Evolutionary conservation across 257 asterid genomes (phyloP).

Genomic region (Solanum acaule): DNA sequence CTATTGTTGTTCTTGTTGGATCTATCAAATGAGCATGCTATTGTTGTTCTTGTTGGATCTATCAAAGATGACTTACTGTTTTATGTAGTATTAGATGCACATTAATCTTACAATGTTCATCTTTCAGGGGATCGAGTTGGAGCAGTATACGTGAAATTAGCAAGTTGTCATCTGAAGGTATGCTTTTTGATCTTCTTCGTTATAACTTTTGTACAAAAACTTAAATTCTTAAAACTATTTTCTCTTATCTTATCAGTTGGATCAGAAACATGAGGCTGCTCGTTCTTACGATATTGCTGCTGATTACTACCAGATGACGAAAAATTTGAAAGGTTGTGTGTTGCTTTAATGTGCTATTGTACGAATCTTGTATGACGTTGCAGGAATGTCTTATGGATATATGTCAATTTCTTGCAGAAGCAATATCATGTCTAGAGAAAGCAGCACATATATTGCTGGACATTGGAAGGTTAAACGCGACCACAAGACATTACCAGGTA

Average conservation of each 20-base stretch:
- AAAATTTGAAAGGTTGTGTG: neutral
- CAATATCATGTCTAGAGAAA: constrained; percentile 62
- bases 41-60: no score
- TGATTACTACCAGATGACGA: constrained; percentile 68
- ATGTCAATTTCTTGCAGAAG: constrained; percentile 35
- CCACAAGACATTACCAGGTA: constrained; percentile 87
- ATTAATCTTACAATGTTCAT: no score
- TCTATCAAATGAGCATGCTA: no score
- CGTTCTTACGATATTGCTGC: constrained; percentile 75
- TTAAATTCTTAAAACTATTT: neutral
- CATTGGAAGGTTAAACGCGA: constrained; percentile 77
- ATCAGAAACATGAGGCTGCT: constrained; percentile 86
- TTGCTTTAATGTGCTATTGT: neutral
- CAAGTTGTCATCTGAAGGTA: neutral
- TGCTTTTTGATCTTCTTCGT: no score
- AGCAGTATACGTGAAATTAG: neutral
- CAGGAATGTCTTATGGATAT: neutral
- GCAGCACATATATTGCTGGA: constrained; percentile 64
- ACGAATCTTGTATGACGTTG: neutral
- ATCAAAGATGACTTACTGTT: no score
- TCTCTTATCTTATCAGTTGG: constrained; percentile 33
- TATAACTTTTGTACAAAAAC: no score
- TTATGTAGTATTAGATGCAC: no score
- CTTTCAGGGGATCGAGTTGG: neutral
- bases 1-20: no score